Evolutionary conservation across 345 rosid genomes (phyloP), one percentile per base, ranked within the genome.

Genomic region (Psidium guajava): DNA sequence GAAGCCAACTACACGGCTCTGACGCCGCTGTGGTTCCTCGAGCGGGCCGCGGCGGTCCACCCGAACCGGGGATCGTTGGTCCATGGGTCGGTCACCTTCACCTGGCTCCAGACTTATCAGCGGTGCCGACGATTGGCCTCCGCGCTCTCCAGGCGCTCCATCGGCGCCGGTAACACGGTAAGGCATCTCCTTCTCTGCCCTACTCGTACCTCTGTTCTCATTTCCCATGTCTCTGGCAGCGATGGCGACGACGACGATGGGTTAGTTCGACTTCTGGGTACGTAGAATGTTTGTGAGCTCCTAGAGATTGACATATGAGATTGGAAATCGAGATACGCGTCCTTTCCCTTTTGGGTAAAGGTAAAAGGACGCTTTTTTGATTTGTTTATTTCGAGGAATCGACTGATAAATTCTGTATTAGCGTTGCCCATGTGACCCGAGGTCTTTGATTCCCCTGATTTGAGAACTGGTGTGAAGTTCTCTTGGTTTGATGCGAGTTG

Each of bases 81-180:
- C 87, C 98, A 95, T 85, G 96, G 94, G 88, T 90, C 98, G 14
- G 57, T 81, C 5, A 81, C 86, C 32, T 95, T 92, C 94, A 95
- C 98, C 22, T 95, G 99, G 99, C 93, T 84, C 12, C 94, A 94
- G 81, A 97, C 98, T 25, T 95, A 96, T 87, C 87, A 57, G 32
- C 97, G 99, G 2, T 96, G 98, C 91, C 95, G 98, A 47, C 93
- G 93, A 5, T 88, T 97, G 81, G 99, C 99, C 21, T 95, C 99
- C 74, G 98, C 99, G 61, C 94, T 97, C 84, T 85, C 87, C 83
- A 85, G 54, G 5, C 94, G 85, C 84, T 92, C 95, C 75, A 73
- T 94, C 87, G 98, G 98, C 83, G 86, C 89, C 32, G 96, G 99
- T 55, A 85, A 87, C 85, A 93, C 98, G 96, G 99, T 97, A 89